Conservation (phyloP, 768 basidiomycete genomes). For the Sarcodon aspratus region DNA sequence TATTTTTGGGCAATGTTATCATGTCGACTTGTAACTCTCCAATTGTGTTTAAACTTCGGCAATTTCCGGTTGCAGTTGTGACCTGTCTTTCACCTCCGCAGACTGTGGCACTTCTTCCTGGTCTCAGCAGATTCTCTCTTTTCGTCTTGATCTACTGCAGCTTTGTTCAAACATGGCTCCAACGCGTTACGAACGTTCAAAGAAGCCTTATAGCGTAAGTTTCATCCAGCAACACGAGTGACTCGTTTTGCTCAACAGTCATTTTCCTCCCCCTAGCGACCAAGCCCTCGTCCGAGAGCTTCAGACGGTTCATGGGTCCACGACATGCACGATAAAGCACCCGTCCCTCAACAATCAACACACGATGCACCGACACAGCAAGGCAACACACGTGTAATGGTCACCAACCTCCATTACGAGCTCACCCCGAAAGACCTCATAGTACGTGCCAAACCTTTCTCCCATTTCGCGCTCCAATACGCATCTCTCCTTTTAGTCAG, state of each 20-base stretch:
- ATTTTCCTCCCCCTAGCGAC: slow-evolving; percentile 32
- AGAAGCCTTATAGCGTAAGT: slow-evolving; percentile 17
- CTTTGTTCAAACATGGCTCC: slow-evolving; percentile 3
- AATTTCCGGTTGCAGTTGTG: no score
- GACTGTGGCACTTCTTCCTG: no score
- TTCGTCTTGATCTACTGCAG: not conserved
- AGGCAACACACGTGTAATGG: slow-evolving; percentile 49
- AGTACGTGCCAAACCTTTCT: slow-evolving; percentile 34
- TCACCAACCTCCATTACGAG: slow-evolving; percentile 88
- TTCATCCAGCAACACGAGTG: slow-evolving; percentile 6
- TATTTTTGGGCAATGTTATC: no score
- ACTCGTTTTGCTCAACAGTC: not conserved
- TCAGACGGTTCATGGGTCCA: slow-evolving; percentile 65
- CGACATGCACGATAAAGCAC: slow-evolving; percentile 37
- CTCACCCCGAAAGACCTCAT: slow-evolving; percentile 80
- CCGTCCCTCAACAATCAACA: slow-evolving; percentile 14
- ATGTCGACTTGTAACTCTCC: no score
- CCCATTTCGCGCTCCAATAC: not conserved
- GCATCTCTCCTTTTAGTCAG: slow-evolving; percentile 1
- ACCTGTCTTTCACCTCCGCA: no score
- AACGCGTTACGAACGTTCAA: slow-evolving; percentile 1
- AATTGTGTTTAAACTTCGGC: no score
- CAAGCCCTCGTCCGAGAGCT: slow-evolving; percentile 31
- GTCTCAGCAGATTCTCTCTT: not conserved
- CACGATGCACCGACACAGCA: slow-evolving; percentile 15